Evolutionary conservation across 1,139 yeast species (phyloP).

Genomic region (Pichia sp.): DNA sequence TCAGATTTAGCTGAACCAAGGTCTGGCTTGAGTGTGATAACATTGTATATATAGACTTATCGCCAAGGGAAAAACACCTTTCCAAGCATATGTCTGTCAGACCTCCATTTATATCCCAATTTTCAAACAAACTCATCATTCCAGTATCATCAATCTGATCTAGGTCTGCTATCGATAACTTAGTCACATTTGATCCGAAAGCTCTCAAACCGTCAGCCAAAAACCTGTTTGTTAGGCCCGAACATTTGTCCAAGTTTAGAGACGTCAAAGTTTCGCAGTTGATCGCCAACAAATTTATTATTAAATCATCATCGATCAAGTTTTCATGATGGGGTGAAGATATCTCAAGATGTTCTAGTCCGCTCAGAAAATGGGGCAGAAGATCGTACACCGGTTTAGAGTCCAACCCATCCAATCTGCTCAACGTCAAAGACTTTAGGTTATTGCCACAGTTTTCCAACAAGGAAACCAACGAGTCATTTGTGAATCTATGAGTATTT

Average conservation of each 20-base stretch:
- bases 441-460: slow-evolving; percentile 58
- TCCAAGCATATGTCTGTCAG: slow-evolving; percentile 57
- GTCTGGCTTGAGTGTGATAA: slow-evolving; percentile 63
- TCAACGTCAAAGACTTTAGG: slow-evolving; percentile 49
- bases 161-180: slow-evolving; percentile 49
- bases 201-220: slow-evolving; percentile 56
- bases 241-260: slow-evolving; percentile 67
- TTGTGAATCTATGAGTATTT: slow-evolving; percentile 79
- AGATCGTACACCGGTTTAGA: slow-evolving; percentile 55
- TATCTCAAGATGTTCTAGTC: slow-evolving; percentile 57
- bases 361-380: slow-evolving; percentile 58
- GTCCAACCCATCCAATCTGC: slow-evolving; percentile 68
- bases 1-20: slow-evolving; percentile 62
- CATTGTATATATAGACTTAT: slow-evolving; percentile 55
- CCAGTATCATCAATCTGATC: slow-evolving; percentile 68
- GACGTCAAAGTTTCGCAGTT: slow-evolving; percentile 59
- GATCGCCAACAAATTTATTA: slow-evolving; percentile 58
- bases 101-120: slow-evolving; percentile 54
- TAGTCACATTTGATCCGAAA: slow-evolving; percentile 51
- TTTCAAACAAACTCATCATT: slow-evolving; percentile 50
- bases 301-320: slow-evolving; percentile 64
- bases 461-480: slow-evolving; percentile 59
- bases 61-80: slow-evolving; percentile 64
- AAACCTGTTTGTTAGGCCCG: slow-evolving; percentile 62
- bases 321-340: slow-evolving; percentile 65